These are phyloP conservation scores for Fusarium temperatum DNA, from an alignment of 2,329 filamentous ascomycete genomes.

Conservation along the genomic window DNA sequence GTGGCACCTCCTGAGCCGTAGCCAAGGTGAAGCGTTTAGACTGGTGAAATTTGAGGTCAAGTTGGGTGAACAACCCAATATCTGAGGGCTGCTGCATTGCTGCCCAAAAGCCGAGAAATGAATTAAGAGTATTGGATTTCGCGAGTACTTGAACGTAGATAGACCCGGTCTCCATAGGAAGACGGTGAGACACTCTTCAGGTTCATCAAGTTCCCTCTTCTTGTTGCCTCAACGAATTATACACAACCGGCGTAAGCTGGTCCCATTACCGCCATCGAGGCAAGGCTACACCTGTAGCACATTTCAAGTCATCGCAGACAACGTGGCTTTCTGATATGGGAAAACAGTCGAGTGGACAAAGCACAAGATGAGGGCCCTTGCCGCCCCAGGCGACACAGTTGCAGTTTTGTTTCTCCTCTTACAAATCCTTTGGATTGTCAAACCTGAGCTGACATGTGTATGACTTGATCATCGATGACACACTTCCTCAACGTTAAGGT, in stretches of 20 bases:
- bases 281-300: slow-evolving; percentile 13
- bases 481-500: background rate
- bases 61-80: background rate
- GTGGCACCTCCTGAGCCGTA: slow-evolving; percentile 9
- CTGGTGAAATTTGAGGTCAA: background rate
- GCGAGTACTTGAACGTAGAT: slow-evolving; percentile 9
- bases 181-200: background rate
- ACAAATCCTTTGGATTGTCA: background rate
- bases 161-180: background rate
- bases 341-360: background rate
- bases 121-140: background rate
- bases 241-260: background rate
- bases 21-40: slow-evolving; percentile 11
- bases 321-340: background rate
- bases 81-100: slow-evolving; percentile 20
- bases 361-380: slow-evolving; percentile 12
- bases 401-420: slow-evolving; percentile 16
- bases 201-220: background rate
- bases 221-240: background rate
- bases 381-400: background rate
- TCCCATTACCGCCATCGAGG: background rate
- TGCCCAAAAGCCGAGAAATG: slow-evolving; percentile 19
- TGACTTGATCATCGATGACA: slow-evolving; percentile 6
- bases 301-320: slow-evolving; percentile 13
- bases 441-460: slow-evolving; percentile 23